Base-by-base conservation (phyloP, 208 protist genomes). In the Trypanosoma cruzi region DNA sequence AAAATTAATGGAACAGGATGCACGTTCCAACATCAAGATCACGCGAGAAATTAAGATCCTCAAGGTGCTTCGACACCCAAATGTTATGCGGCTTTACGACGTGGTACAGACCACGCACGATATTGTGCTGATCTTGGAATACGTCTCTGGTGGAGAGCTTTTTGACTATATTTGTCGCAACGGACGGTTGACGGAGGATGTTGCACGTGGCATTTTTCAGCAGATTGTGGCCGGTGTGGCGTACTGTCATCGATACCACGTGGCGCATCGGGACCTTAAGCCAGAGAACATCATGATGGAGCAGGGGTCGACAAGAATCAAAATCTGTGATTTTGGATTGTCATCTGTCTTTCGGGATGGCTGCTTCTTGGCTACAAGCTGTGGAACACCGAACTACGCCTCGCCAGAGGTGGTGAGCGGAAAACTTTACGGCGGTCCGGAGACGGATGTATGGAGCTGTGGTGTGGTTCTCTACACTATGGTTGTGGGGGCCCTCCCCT, bases 121-220 rank as follows among this genome's bases (percentile, higher is more conserved):
- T 78, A 98, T 99, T 64, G 98, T 99, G 59, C 92, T 99, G 59
- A 84, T 99, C 24, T 98, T 99, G 86, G 98, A 99, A 81, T 99
- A 98, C 74, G 96, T 99, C 0, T 92, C 96, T 0, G 97, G 98
- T 29, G 98, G 98, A 0, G 98, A 99, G 69, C 78, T 99, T 8
- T 99, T 99, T 78, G 98, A 99, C 53, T 99, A 98, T 80, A 99
- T 99, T 68, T 96, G 97, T 18, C 85, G 87, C 13, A 90, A 98
- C 58, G 97, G 97, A 18, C 89, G 91, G 37, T 67, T 99, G 13
- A 83, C 88, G 1, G 98, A 99, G 68, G 73, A 85, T 4, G 88
- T 94, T 40, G 92, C 93, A 36, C 79, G 97, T 10, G 42, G 68
- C 18, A 93, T 99, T 44, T 99, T 99, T 77, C 98, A 99, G 79